Evolutionary conservation across 169 alveolate genomes (phyloP), one percentile per base, ranked within the genome.

Genomic region (Eimeria necatrix): DNA sequence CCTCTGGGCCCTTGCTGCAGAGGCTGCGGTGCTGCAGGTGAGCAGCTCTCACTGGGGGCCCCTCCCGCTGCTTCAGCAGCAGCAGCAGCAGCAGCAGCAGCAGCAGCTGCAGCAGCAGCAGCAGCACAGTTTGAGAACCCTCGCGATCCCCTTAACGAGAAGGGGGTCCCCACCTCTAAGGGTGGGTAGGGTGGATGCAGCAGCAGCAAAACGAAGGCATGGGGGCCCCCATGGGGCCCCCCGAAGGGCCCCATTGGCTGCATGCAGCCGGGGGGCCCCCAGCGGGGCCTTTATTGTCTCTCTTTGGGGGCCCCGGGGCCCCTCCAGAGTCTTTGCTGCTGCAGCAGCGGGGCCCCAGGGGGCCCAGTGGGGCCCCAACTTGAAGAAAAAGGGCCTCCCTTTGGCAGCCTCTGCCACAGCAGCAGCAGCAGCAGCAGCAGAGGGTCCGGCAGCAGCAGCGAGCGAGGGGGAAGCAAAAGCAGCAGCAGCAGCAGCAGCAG

Each of bases 71-170:
- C 78, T 8, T 41, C 78, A 68, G 49, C 78, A 3, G 78, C 78
- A 68, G 78, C 78, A 68, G 4, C 78, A n/a, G 78, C 78, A 68
- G 78, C 78, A 68, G 78, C 78, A 68, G 78, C 78, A 68, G 78
- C 78, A 68, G 78, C 78, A 68, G 78, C 78, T 24, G 4, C 78
- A 22, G 41, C 1, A 10, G 78, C 41, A 18, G 78, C 41, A 68
- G 49, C 49, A n/a, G 14, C 78, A n/a, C n/a, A n/a, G n/a, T n/a
- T n/a, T n/a, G n/a, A n/a, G n/a, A n/a, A n/a, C n/a, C n/a, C n/a
- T n/a, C n/a, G n/a, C n/a, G n/a, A n/a, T n/a, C n/a, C n/a, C n/a
- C n/a, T n/a, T n/a, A n/a, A n/a, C n/a, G n/a, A n/a, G n/a, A n/a
- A 0, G 48, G 78, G 78, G 78, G 78, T 48, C 78, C 78, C 78